Conservation (phyloP, 352 stramenopile genomes). For the Sclerospora graminicola region DNA sequence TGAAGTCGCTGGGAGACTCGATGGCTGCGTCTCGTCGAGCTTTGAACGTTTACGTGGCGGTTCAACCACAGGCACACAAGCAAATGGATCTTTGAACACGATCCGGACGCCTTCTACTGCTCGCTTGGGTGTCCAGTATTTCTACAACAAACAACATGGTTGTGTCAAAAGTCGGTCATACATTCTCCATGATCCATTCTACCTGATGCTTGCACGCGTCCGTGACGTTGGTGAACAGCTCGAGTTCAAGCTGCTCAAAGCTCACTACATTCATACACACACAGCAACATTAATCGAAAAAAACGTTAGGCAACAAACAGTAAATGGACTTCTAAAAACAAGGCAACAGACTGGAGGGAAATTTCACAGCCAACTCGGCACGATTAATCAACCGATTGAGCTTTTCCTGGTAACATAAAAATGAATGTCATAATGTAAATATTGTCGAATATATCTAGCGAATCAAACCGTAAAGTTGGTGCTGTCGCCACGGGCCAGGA, state of each 20-base stretch:
- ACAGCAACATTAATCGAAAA: background rate
- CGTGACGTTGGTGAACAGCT: constrained; percentile 59
- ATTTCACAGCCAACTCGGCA: constrained; percentile 74
- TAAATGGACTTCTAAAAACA: background rate
- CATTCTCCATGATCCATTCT: background rate
- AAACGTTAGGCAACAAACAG: background rate
- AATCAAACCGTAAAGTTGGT: constrained; percentile 52
- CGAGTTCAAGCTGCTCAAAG: constrained; percentile 77
- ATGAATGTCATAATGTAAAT: background rate
- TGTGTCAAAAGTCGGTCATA: background rate
- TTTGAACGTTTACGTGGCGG: constrained; percentile 59
- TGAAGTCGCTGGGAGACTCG: constrained; percentile 1
- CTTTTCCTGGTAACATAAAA: constrained; percentile 45
- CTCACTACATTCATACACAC: constrained; percentile 40
- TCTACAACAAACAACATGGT: constrained; percentile 16
- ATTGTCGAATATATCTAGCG: background rate
- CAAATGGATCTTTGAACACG: constrained; percentile 65
- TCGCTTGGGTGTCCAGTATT: constrained; percentile 58
- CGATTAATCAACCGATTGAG: constrained; percentile 75
- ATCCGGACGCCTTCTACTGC: constrained; percentile 70
- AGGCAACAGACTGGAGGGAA: constrained; percentile 31
- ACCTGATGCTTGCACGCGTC: constrained; percentile 55
- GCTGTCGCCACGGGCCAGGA: constrained; percentile 66
- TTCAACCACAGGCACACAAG: constrained; percentile 60
- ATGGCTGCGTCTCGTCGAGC: constrained; percentile 32